phyloP scores from a whole-genome alignment of 2,329 filamentous ascomycete species.

The Teratosphaeriaceae sp. region DNA sequence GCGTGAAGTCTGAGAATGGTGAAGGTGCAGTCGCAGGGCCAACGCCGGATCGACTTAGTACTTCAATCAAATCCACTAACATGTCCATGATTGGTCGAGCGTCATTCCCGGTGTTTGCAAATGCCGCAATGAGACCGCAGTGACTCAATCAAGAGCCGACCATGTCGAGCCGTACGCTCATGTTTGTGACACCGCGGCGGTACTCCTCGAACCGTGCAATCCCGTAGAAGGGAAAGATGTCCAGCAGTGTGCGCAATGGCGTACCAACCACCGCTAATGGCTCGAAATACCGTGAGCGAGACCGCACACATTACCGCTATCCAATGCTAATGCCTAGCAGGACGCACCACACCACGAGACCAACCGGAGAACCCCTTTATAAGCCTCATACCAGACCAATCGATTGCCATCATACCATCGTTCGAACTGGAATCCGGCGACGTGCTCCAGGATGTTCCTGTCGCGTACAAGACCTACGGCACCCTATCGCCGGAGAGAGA shows the following conservation, averaged over 20 bases:
- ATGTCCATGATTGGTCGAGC: no score
- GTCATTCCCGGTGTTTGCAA: no score
- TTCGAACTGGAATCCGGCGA: constrained; percentile 93
- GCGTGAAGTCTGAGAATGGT: no score
- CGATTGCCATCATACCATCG: constrained; percentile 76
- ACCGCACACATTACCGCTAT: not conserved
- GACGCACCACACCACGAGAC: constrained; percentile 24
- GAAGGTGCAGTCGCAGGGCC: no score
- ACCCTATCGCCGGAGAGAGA: constrained; percentile 49
- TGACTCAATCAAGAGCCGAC: no score
- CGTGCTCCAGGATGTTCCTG: constrained; percentile 65
- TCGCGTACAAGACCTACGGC: constrained; percentile 59
- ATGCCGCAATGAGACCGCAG: not conserved
- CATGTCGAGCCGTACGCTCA: no score
- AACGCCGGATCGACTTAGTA: no score
- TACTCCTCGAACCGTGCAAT: not conserved
- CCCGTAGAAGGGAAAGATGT: not conserved
- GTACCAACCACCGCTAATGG: constrained; percentile 6
- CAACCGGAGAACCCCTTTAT: constrained; percentile 93
- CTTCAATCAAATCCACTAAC: no score
- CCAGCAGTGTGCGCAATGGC: constrained; percentile 1
- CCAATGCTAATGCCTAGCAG: constrained; percentile 10
- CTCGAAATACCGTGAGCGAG: constrained; percentile 8
- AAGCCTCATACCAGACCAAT: constrained; percentile 77
- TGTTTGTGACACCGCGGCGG: no score